These are phyloP conservation scores for Yamadazyma membranifaciens DNA, from an alignment of 1,139 yeast genomes.

Conservation along the genomic window DNA sequence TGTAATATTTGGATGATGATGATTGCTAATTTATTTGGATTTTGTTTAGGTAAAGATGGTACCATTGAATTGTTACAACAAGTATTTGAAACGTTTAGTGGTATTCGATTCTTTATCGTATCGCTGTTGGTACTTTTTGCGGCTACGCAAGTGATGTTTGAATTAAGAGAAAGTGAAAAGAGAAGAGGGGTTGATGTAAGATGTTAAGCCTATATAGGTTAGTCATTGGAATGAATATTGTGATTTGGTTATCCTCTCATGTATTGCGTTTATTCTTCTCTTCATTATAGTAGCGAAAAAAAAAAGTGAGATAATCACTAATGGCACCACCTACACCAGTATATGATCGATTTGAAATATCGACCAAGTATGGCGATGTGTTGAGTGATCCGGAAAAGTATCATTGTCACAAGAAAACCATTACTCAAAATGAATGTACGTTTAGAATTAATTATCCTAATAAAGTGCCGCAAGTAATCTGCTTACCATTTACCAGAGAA, in stretches of 20 bases:
- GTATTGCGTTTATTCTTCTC: not conserved
- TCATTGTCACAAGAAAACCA: conserved; percentile 40
- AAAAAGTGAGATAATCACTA: not conserved
- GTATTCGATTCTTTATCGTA: conserved; percentile 62
- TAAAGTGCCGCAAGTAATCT: conserved; percentile 38
- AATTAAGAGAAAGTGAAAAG: conserved; percentile 80
- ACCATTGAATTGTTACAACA: conserved; percentile 61
- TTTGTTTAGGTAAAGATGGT: conserved; percentile 90
- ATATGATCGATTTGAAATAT: conserved; percentile 29
- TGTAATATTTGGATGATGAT: conserved; percentile 96
- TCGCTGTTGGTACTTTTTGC: conserved; percentile 72
- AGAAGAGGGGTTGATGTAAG: conserved; percentile 79
- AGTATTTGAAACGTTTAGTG: conserved; percentile 69
- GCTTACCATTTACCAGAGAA: conserved; percentile 53
- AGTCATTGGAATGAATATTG: no score
- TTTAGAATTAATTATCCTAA: conserved; percentile 30
- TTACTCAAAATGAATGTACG: conserved; percentile 53
- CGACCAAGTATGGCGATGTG: conserved; percentile 24
- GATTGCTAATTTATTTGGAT: conserved; percentile 93
- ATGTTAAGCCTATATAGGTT: conserved; percentile 62
- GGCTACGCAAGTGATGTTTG: conserved; percentile 94
- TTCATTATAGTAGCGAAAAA: no score
- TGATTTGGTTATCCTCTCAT: no score
- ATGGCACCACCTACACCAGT: conserved; percentile 55
- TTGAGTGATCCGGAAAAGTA: conserved; percentile 32